Evolutionary conservation across 2,329 filamentous ascomycete genomes (phyloP), one percentile per base, ranked within the genome.

Genomic region (Sporothrix euskadiensis): DNA sequence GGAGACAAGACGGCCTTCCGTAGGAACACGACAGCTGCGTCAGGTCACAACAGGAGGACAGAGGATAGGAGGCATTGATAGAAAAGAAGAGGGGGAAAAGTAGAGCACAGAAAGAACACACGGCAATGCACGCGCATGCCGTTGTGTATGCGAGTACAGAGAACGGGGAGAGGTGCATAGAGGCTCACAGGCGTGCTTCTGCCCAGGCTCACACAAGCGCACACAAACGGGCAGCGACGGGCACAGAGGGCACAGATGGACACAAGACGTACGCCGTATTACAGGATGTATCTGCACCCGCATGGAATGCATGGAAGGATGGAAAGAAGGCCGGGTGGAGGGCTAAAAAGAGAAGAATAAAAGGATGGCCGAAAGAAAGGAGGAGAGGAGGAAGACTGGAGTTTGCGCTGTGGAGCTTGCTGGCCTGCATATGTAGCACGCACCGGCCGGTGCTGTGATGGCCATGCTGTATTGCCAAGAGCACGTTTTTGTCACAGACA

Each of bases 301-400:
- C 68, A 70, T 70, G 68, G 32, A 59, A 71, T 59, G 52, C 54
- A 59, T 70, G 52, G 68, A 70, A 70, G 68, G 49, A 44, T 70
- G 12, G 49, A 56, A 56, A 56, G 47, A 56, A 56, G 44, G 41
- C 41, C 41, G 39, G 61, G 61, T 47, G 9, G 9, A 26, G 41
- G n/a, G 8, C 35, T 26, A 26, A 26, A 26, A 26, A 26, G 26
- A 26, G n/a, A 65, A 12, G 8, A n/a, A 7, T 2, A 44, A 30
- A 26, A 47, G 10, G 44, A 41, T 4, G 22, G 30, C 12, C 12
- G 30, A 32, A 30, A 30, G 30, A 57, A 66, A 66, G 41, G 26
- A 14, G n/a, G 12, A 30, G 16, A 14, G 7, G 22, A 56, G n/a
- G 10, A 26, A 56, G n/a, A 22, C 1, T 14, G 22, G 9, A 14